Conservation (phyloP, 306 rosid species). For the Herpetospermum pedunculosum region DNA sequence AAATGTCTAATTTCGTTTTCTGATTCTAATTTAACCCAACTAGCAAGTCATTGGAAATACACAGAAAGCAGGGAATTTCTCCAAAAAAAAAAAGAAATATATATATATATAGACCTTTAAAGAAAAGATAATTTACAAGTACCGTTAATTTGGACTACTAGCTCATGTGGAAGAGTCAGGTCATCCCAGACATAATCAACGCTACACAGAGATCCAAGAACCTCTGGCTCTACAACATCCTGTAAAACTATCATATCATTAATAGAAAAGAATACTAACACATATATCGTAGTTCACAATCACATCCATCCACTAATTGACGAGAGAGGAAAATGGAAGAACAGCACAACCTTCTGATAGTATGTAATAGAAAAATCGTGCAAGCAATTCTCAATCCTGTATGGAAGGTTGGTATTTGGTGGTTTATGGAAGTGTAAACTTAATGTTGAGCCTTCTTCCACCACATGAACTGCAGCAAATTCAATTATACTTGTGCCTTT, state of each 20-base stretch:
- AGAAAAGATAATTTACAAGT: slow-evolving; percentile 11
- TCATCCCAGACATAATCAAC: slow-evolving; percentile 95
- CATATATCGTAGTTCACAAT: not conserved
- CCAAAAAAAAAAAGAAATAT: not conserved
- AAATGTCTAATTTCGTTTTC: not conserved
- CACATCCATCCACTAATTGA: slow-evolving; percentile 13
- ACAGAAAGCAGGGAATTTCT: not conserved
- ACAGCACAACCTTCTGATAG: slow-evolving; percentile 68
- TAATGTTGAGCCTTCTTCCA: slow-evolving; percentile 83
- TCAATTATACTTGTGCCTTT: slow-evolving; percentile 31
- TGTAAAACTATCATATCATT: slow-evolving; percentile 31
- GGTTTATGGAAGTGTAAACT: slow-evolving; percentile 68
- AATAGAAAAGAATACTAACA: slow-evolving; percentile 3
- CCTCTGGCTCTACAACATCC: slow-evolving; percentile 61
- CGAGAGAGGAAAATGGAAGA: slow-evolving; percentile 12
- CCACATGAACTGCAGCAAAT: slow-evolving; percentile 69
- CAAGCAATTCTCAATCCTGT: slow-evolving; percentile 75
- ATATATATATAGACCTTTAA: not conserved
- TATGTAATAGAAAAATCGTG: slow-evolving; percentile 50
- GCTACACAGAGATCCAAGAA: slow-evolving; percentile 52
- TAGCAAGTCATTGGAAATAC: not conserved
- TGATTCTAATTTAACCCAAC: not conserved
- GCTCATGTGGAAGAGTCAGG: slow-evolving; percentile 62
- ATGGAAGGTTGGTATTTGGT: slow-evolving; percentile 66
- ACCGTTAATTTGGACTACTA: slow-evolving; percentile 60